Conservation (phyloP, 257 asterid species). For the Eucommia ulmoides region DNA sequence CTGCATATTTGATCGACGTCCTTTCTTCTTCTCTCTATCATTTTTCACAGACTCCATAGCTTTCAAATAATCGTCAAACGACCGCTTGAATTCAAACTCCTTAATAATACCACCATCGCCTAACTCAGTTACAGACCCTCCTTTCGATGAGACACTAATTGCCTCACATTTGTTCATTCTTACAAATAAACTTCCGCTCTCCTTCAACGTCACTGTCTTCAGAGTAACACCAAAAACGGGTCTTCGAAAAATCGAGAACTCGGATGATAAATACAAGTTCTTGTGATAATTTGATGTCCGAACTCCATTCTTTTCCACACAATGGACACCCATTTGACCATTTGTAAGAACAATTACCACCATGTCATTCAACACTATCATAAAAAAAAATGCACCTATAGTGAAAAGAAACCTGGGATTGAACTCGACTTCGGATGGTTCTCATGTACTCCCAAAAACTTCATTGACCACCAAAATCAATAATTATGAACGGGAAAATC, state of each 20-base stretch:
- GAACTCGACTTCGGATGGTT: neutral
- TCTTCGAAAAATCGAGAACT: constrained; percentile 18
- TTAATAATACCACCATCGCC: constrained; percentile 22
- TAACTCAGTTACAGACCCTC: neutral
- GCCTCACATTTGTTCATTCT: neutral
- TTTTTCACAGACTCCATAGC: constrained; percentile 62
- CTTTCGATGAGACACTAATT: neutral
- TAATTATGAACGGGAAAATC: no score
- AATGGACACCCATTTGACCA: neutral
- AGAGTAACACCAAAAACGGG: constrained; percentile 18
- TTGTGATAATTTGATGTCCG: constrained; percentile 4
- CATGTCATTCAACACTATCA: no score
- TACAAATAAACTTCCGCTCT: constrained; percentile 4
- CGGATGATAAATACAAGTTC: constrained; percentile 12
- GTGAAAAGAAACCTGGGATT: no score
- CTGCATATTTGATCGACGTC: constrained; percentile 10
- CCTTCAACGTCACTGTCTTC: constrained; percentile 14
- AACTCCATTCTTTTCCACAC: constrained; percentile 6
- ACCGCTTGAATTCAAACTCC: constrained; percentile 54
- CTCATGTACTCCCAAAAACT: neutral
- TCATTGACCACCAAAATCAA: no score
- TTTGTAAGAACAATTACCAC: constrained; percentile 7
- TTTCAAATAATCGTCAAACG: constrained; percentile 79
- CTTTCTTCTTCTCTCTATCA: constrained; percentile 24
- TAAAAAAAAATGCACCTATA: no score